A percentile compares a stretch with the other conserved stretches of the same genome.
Evolutionary conservation across 345 rosid genomes (phyloP).

Genomic region (Eucalyptus marginata): DNA sequence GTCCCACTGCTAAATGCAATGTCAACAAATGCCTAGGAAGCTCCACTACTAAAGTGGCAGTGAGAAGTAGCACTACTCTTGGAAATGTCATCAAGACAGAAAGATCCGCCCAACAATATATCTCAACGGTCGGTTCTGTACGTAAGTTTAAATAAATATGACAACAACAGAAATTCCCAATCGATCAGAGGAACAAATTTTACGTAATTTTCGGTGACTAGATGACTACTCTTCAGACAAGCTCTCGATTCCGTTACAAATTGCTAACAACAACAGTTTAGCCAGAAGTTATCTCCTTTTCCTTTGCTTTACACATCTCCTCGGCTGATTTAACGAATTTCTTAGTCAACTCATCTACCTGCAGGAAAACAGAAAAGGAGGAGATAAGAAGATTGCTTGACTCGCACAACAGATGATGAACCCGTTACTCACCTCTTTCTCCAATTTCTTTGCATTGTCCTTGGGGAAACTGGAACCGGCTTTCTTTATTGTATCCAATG

Average conservation of each 20-base stretch:
- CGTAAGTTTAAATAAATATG: not conserved
- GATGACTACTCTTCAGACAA: not conserved
- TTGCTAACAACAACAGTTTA: slow-evolving; percentile 4
- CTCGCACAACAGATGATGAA: not conserved
- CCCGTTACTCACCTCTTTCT: slow-evolving; percentile 64
- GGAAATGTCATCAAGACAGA: not conserved
- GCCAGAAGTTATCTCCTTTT: slow-evolving; percentile 69
- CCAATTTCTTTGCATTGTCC: slow-evolving; percentile 80
- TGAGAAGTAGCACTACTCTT: not conserved
- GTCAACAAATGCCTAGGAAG: not conserved
- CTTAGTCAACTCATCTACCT: slow-evolving; percentile 82
- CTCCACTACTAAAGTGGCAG: not conserved
- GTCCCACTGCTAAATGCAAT: not conserved
- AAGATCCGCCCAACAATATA: not conserved
- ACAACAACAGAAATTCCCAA: not conserved
- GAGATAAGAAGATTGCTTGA: not conserved
- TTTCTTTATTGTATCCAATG: slow-evolving; percentile 76
- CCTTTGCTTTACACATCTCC: slow-evolving; percentile 86
- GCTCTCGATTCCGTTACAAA: not conserved
- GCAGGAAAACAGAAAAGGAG: not conserved
- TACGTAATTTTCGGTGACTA: not conserved
- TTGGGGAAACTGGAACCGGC: slow-evolving; percentile 63
- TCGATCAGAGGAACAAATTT: not conserved
- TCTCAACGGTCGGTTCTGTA: not conserved
- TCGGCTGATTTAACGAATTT: slow-evolving; percentile 77